Evolutionary conservation across 371 early-diverging fungal genomes (phyloP), one percentile per base, ranked within the genome.

Genomic region (Syncephalis fuscata): DNA sequence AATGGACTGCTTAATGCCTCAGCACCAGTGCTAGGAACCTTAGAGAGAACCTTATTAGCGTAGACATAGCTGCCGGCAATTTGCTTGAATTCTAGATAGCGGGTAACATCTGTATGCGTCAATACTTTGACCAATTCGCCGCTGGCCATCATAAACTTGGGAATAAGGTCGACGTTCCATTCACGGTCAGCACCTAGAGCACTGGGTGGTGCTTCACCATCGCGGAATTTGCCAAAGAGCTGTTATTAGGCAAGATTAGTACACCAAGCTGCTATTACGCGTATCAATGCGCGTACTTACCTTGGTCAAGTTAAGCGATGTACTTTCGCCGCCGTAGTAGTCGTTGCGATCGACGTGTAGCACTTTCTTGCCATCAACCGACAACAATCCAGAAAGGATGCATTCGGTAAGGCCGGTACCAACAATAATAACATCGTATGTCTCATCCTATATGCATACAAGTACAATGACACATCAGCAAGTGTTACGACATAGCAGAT

Each of bases 381-480:
- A 92, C 26, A 99, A 76, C 39, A 99, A 76, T 46, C 96, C 95
- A n/a, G 95, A 92, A 40, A 99, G 78, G 63, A 98, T 88, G 70
- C 99, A 98, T 71, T 99, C 99, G 63, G 98, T 92, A 54, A 99
- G 75, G 48, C 99, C 99, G 43, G 99, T 99, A 50, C 99, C 99
- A 50, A 97, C 76, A 55, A 96, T 88, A 65, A 96, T 84, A 54
- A 92, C 88, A 67, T 94, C 94, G 71, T 90, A 91, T 57, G 78
- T 63, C 63, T 88, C 86, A 73, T 89, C 85, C 89, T 84, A 53
- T 39, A 41, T 3, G 41, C 15, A 19, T 5, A 16, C 41, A 41
- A 19, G 41, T 5, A 32, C 11, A 32, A 32, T n/a, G n/a, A n/a
- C n/a, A n/a, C n/a, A n/a, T n/a, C n/a, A n/a, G n/a, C n/a, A n/a